Percentiles rank a stretch among this genome's conserved stretches.
Conservation (phyloP, 2,329 filamentous ascomycete genomes). For the Pleurostoma richardsiae region DNA sequence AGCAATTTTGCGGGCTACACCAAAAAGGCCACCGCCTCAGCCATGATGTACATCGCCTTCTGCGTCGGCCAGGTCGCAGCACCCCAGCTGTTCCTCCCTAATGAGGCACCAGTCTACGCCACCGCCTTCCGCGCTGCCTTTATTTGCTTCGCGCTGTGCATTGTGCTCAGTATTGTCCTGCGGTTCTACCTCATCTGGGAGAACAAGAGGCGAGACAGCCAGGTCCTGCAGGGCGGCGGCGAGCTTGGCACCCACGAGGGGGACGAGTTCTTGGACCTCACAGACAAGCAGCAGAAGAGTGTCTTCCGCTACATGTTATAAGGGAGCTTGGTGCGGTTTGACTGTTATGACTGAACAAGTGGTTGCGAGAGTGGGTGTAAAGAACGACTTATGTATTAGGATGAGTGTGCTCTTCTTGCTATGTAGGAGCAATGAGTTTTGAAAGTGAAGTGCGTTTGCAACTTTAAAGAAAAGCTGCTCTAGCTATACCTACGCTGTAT, state of each 20-base stretch:
- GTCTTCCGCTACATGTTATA: constrained; percentile 14
- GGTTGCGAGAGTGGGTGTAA: too few species aligned
- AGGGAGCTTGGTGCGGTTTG: not conserved
- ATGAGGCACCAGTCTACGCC: constrained; percentile 54
- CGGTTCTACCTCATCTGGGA: constrained; percentile 43
- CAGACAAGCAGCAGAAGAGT: constrained; percentile 14
- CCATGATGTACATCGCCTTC: constrained; percentile 57
- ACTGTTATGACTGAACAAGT: too few species aligned
- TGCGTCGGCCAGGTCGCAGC: constrained; percentile 56
- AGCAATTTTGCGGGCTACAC: constrained; percentile 59
- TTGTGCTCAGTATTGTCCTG: constrained; percentile 40
- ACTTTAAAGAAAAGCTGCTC: too few species aligned
- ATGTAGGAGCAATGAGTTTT: too few species aligned
- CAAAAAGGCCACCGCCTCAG: constrained; percentile 56
- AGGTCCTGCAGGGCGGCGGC: not conserved
- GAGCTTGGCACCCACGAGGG: constrained; percentile 2
- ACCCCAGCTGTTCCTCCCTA: constrained; percentile 53
- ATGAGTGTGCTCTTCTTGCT: too few species aligned
- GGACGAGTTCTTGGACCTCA: constrained; percentile 16
- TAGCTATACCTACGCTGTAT: too few species aligned
- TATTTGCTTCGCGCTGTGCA: constrained; percentile 49
- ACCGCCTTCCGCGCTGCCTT: constrained; percentile 59
- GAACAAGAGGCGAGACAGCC: constrained; percentile 46
- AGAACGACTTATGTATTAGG: too few species aligned
- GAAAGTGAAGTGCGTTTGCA: too few species aligned